Evolutionary conservation across 208 protist genomes (phyloP).

Genomic region (Trypanosoma brucei): DNA sequence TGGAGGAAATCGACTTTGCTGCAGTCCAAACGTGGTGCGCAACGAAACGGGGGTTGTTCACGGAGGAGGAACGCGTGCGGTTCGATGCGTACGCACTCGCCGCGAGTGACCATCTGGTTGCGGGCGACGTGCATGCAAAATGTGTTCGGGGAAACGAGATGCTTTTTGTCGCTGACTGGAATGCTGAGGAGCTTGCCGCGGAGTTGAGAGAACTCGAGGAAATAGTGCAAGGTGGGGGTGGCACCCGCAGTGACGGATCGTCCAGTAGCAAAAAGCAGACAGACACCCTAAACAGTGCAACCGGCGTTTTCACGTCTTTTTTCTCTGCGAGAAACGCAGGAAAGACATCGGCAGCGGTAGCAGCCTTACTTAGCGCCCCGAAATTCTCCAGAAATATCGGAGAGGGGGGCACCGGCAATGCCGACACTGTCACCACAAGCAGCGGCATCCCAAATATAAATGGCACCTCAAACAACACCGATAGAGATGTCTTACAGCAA

Average conservation of each 20-base stretch:
- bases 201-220: constrained; percentile 10
- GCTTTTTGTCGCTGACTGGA: constrained; percentile 65
- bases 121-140: constrained; percentile 4
- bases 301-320: constrained; percentile 41
- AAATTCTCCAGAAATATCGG: background rate
- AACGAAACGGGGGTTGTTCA: constrained; percentile 51
- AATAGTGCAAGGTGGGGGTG: constrained; percentile 1
- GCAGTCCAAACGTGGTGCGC: constrained; percentile 66
- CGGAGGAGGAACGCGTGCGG: constrained; percentile 70
- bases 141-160: constrained; percentile 48
- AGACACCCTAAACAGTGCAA: constrained; percentile 13
- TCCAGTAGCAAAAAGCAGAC: background rate
- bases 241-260: background rate
- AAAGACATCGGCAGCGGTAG: constrained; percentile 30
- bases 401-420: background rate
- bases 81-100: constrained; percentile 70
- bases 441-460: background rate
- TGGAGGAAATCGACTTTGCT: constrained; percentile 69
- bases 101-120: constrained; percentile 20
- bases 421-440: background rate
- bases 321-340: constrained; percentile 31
- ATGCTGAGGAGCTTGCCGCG: constrained; percentile 10
- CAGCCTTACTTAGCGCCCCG: constrained; percentile 31
- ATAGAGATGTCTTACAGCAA: background rate
- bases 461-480: background rate